phyloP scores from a whole-genome alignment of 768 basidiomycete species.

The Podaxis sp. region DNA sequence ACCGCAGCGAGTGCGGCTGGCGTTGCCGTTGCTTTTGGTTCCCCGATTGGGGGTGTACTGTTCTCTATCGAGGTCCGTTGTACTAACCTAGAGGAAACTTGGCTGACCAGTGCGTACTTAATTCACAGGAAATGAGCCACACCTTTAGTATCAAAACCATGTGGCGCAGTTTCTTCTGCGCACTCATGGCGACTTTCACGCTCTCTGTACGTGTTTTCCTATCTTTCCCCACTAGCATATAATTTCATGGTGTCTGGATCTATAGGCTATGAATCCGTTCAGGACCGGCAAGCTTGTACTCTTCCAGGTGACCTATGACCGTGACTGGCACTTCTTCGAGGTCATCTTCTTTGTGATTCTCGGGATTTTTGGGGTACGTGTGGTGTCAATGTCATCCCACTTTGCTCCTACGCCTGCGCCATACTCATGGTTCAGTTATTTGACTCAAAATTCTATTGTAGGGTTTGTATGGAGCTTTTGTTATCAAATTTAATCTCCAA shows the following conservation, averaged over 20 bases:
- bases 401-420: neutral
- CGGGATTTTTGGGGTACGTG: conserved; percentile 88
- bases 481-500: conserved; percentile 96
- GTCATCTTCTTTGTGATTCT: conserved; percentile 95
- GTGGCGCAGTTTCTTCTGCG: conserved; percentile 98
- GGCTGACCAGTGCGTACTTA: neutral
- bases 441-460: conserved; percentile 28
- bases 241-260: neutral
- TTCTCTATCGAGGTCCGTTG: conserved; percentile 89
- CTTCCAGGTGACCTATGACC: conserved; percentile 96
- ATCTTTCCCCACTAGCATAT: neutral
- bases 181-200: conserved; percentile 94
- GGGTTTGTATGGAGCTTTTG: conserved; percentile 97
- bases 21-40: conserved; percentile 97
- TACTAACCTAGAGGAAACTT: neutral
- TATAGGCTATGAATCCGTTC: conserved; percentile 95
- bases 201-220: conserved; percentile 69
- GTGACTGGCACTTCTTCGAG: conserved; percentile 99
- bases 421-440: neutral
- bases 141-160: conserved; percentile 96
- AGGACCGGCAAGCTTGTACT: conserved; percentile 96
- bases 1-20: conserved; percentile 97
- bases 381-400: neutral
- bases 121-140: conserved; percentile 91
- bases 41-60: conserved; percentile 95